phyloP scores from a whole-genome alignment of 768 basidiomycete genomes.

The Termitomyces eurrhizus region DNA sequence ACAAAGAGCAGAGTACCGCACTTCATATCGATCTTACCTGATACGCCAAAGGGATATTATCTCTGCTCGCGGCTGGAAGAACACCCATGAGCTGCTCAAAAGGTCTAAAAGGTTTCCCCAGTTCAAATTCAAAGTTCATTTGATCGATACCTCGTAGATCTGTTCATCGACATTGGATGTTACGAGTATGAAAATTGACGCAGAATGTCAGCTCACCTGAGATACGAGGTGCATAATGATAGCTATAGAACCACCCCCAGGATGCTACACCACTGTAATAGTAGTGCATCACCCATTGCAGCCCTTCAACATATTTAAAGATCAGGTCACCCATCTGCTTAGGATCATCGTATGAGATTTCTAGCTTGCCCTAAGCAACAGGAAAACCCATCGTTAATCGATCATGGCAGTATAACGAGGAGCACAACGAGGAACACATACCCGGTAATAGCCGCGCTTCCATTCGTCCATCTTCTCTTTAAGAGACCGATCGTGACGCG shows the following conservation, averaged over 20 bases:
- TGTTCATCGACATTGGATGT: constrained; percentile 14
- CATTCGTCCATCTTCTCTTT: constrained; percentile 88
- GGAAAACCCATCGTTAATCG: neutral
- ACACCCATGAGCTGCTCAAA: constrained; percentile 99
- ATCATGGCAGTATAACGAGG: neutral
- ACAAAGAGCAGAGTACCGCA: neutral
- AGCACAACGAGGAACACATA: constrained; percentile 25
- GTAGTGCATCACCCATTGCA: constrained; percentile 99
- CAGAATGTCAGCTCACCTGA: constrained; percentile 55
- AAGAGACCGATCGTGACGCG: constrained; percentile 65
- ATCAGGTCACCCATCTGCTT: constrained; percentile 66
- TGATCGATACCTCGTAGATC: constrained; percentile 68
- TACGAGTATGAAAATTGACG: neutral
- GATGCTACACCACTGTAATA: constrained; percentile 97
- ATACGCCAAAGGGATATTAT: constrained; percentile 84
- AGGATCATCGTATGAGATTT: constrained; percentile 69
- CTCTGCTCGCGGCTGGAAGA: constrained; percentile 84
- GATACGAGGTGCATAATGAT: constrained; percentile 96
- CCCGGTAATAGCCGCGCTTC: constrained; percentile 89
- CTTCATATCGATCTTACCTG: constrained; percentile 40
- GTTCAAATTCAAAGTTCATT: constrained; percentile 81
- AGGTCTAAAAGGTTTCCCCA: constrained; percentile 88
- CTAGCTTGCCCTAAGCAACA: constrained; percentile 70
- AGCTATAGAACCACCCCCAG: constrained; percentile 99
- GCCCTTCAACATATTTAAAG: constrained; percentile 84